Evolutionary conservation across 371 early-diverging fungal species (phyloP).

Genomic region (Blastocladiella emersonii): DNA sequence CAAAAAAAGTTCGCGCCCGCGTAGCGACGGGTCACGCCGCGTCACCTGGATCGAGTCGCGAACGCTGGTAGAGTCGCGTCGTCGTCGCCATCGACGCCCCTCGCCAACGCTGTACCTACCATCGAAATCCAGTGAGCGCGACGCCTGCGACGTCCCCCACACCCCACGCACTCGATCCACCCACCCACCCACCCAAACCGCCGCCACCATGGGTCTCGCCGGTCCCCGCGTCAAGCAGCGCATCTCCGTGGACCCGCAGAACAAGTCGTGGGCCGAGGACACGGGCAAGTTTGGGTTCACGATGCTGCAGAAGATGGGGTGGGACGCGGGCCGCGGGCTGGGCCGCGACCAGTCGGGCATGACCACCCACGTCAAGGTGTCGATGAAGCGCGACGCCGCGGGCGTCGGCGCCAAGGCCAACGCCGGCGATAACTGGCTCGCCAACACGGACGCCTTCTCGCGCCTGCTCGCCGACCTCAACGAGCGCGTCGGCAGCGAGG

Average conservation of each 20-base stretch:
- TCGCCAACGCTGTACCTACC: no score
- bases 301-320: slow-evolving; percentile 90
- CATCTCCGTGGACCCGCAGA: slow-evolving; percentile 82
- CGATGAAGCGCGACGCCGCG: slow-evolving; percentile 58
- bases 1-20: no score
- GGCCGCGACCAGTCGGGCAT: slow-evolving; percentile 75
- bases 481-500: slow-evolving; percentile 21
- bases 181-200: background rate
- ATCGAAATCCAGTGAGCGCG: no score
- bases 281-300: slow-evolving; percentile 71
- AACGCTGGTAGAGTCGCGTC: no score
- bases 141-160: no score
- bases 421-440: slow-evolving; percentile 85
- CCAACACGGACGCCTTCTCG: slow-evolving; percentile 74
- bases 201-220: slow-evolving; percentile 58
- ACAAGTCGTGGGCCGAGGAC: slow-evolving; percentile 75
- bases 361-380: slow-evolving; percentile 61
- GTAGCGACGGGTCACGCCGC: no score
- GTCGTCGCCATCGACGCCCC: no score
- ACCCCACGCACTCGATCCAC: background rate
- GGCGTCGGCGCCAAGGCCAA: slow-evolving; percentile 81
- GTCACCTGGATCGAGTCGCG: no score
- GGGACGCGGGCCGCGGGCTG: slow-evolving; percentile 84
- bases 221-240: slow-evolving; percentile 67
- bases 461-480: slow-evolving; percentile 63